phyloP scores from a whole-genome alignment of 2,329 filamentous ascomycete genomes.

The Cordyceps farinosa region DNA sequence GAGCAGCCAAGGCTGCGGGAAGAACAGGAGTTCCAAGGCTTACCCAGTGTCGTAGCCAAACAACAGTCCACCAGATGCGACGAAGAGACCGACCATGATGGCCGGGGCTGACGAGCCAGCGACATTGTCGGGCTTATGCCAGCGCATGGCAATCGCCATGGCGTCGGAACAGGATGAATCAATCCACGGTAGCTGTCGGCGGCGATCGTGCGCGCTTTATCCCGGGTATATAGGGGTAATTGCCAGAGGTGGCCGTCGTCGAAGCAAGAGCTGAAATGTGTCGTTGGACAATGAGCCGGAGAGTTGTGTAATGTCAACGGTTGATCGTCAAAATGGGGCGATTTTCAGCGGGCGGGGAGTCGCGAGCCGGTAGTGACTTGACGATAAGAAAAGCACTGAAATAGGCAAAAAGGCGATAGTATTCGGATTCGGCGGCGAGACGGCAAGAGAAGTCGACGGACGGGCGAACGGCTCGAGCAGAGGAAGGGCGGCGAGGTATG shows the following conservation, averaged over 20 bases:
- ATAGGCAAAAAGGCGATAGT: background rate
- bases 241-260: conserved; percentile 12
- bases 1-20: background rate
- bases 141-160: conserved; percentile 66
- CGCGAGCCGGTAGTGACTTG: conserved; percentile 2
- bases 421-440: background rate
- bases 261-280: background rate
- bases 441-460: background rate
- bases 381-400: background rate
- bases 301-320: background rate
- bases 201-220: conserved; percentile 15
- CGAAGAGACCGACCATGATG: conserved; percentile 69
- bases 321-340: conserved; percentile 15
- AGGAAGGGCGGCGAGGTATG: background rate
- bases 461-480: background rate
- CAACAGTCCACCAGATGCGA: conserved; percentile 64
- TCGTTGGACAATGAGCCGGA: background rate
- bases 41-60: conserved; percentile 70
- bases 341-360: conserved; percentile 8
- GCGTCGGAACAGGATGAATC: conserved; percentile 47
- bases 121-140: conserved; percentile 72
- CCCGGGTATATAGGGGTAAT: background rate
- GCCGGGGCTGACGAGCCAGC: conserved; percentile 69
- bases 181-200: conserved; percentile 38
- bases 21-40: conserved; percentile 30